Percentiles rank a stretch among this genome's conserved stretches.
Conservation (phyloP, 441 rosid species). For the Melastoma candidum region DNA sequence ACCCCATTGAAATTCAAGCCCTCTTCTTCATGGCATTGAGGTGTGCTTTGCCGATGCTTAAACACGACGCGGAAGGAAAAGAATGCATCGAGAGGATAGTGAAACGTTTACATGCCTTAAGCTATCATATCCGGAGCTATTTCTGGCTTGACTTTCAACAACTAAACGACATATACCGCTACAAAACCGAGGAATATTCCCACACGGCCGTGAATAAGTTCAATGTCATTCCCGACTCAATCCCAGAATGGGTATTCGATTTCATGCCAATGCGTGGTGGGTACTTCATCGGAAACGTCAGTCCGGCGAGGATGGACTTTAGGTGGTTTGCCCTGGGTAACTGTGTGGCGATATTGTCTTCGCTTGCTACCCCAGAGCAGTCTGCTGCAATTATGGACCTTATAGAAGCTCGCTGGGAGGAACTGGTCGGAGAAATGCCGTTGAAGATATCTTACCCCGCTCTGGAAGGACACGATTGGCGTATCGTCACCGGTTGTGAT, state of each 20-base stretch:
- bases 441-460: conserved; percentile 17
- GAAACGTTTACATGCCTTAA: conserved; percentile 18
- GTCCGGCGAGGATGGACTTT: conserved; percentile 22
- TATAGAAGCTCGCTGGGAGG: conserved; percentile 20
- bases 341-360: conserved; percentile 16
- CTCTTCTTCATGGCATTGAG: conserved; percentile 20
- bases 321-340: conserved; percentile 21
- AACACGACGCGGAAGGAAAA: conserved; percentile 19
- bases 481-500: conserved; percentile 19
- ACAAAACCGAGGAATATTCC: conserved; percentile 20
- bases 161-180: conserved; percentile 19
- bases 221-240: conserved; percentile 18
- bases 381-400: conserved; percentile 19
- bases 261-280: conserved; percentile 21
- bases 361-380: conserved; percentile 19
- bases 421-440: conserved; percentile 19
- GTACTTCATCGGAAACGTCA: conserved; percentile 18
- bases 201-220: conserved; percentile 20
- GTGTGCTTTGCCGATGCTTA: conserved; percentile 17
- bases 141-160: conserved; percentile 21
- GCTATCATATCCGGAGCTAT: conserved; percentile 16
- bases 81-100: conserved; percentile 19
- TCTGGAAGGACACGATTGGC: conserved; percentile 19
- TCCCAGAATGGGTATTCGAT: conserved; percentile 20
- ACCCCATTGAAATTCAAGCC: conserved; percentile 20